These are phyloP conservation scores for Eucalyptus erythrocorys DNA, from an alignment of 345 rosid species.

Conservation along the genomic window DNA sequence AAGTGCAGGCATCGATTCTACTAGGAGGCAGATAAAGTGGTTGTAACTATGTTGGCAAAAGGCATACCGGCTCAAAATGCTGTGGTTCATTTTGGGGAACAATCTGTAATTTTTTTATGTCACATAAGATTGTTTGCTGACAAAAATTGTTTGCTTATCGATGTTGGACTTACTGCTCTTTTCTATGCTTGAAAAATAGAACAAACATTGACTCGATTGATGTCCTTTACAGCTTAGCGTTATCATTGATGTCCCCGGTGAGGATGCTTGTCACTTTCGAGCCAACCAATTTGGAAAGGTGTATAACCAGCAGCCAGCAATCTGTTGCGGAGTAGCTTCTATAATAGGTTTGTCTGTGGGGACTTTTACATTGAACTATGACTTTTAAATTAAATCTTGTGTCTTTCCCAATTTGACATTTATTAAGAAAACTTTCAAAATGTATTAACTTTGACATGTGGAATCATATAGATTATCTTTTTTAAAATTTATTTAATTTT, in stretches of 20 bases:
- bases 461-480: neutral
- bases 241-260: slow-evolving; percentile 53
- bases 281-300: slow-evolving; percentile 91
- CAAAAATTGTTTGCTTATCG: neutral
- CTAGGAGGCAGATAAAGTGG: slow-evolving; percentile 85
- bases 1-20: slow-evolving; percentile 58
- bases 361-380: neutral
- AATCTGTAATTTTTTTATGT: slow-evolving; percentile 41
- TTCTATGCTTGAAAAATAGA: neutral
- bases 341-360: neutral
- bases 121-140: neutral
- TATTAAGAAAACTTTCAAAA: neutral
- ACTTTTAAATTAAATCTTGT: neutral
- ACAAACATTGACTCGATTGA: neutral
- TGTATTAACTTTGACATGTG: no score
- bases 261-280: slow-evolving; percentile 63
- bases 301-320: neutral
- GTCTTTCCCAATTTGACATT: neutral
- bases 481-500: neutral
- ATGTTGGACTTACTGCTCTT: neutral
- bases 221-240: slow-evolving; percentile 59
- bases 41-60: slow-evolving; percentile 81
- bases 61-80: slow-evolving; percentile 50
- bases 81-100: slow-evolving; percentile 68
- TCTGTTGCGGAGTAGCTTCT: slow-evolving; percentile 9